Conservation (phyloP, 805 yeast species). For the Schwanniomyces yamadae region DNA sequence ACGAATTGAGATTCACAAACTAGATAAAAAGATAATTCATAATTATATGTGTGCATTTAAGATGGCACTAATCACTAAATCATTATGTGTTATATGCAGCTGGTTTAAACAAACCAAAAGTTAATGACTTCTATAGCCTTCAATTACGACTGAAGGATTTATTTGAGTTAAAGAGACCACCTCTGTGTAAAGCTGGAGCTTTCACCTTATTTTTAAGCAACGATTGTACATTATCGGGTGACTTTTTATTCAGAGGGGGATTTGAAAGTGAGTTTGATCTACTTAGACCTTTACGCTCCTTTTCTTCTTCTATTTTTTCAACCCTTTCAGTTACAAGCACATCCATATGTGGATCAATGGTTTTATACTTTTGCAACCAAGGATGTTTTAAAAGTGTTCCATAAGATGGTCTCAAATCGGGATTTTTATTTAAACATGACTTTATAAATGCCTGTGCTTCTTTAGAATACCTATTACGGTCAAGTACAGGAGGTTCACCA, state of each 20-base stretch:
- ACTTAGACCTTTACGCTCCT: slow-evolving; percentile 12
- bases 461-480: slow-evolving; percentile 58
- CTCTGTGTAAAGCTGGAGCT: slow-evolving; percentile 46
- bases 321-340: slow-evolving; percentile 26
- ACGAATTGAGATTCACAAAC: no score
- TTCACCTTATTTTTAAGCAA: slow-evolving; percentile 40
- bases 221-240: slow-evolving; percentile 35
- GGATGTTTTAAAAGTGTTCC: slow-evolving; percentile 73
- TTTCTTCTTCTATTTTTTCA: slow-evolving; percentile 15
- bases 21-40: no score
- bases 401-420: slow-evolving; percentile 80
- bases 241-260: slow-evolving; percentile 3
- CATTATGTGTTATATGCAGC: no score
- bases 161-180: slow-evolving; percentile 28
- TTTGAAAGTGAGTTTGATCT: slow-evolving; percentile 15
- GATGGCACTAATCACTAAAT: no score
- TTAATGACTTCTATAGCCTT: no score
- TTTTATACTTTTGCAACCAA: slow-evolving; percentile 65
- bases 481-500: slow-evolving; percentile 88
- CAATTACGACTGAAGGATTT: slow-evolving; percentile 9
- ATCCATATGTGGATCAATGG: slow-evolving; percentile 31
- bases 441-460: slow-evolving; percentile 82
- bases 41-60: no score
- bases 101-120: no score
- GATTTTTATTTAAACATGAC: slow-evolving; percentile 74